Conservation (phyloP, 1,284 basidiomycete genomes). For the Coniferiporia weirii region DNA sequence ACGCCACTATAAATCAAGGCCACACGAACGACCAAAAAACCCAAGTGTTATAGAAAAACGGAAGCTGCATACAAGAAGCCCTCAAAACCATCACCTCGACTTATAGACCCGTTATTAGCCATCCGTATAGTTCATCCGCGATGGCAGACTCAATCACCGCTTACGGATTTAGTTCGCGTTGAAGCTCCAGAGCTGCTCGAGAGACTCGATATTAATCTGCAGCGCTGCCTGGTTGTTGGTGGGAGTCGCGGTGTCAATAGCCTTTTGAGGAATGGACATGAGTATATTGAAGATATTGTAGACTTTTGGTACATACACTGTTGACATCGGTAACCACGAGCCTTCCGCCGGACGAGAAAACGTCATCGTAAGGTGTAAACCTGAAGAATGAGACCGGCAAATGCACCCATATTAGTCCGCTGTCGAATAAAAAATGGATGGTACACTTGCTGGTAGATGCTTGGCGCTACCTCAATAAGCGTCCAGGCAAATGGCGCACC, state of each 20-base stretch:
- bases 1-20: too few species aligned
- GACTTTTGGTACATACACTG: not conserved
- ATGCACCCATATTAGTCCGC: not conserved
- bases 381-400: not conserved
- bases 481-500: conserved; percentile 14
- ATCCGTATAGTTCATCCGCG: too few species aligned
- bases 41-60: too few species aligned
- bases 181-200: not conserved
- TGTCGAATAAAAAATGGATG: not conserved
- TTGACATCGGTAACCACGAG: not conserved
- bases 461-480: conserved; percentile 6
- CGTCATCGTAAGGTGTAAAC: not conserved
- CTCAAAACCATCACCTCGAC: too few species aligned
- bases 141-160: not conserved
- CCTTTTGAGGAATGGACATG: not conserved
- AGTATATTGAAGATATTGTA: not conserved
- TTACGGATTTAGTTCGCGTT: not conserved
- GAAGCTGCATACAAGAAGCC: too few species aligned
- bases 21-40: too few species aligned
- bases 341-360: not conserved
- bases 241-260: not conserved
- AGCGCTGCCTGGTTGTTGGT: not conserved
- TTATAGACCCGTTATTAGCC: too few species aligned
- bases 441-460: conserved; percentile 9
- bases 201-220: not conserved